Base-by-base conservation (phyloP, 2,329 filamentous ascomycete species). In the Xylariaceae sp. region DNA sequence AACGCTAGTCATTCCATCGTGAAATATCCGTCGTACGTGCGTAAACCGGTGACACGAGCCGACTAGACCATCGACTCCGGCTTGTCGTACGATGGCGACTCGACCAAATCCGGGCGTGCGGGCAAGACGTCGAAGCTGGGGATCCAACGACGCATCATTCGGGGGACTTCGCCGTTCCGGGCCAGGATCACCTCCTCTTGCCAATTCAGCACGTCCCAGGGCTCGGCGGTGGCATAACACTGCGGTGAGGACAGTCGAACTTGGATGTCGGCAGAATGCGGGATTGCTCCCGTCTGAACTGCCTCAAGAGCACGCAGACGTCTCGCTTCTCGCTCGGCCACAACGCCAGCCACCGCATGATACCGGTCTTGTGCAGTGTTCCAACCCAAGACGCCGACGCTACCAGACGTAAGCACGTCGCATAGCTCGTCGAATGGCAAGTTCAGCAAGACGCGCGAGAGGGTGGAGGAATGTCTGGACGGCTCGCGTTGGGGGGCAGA, bases 371-470 rank as follows among this genome's bases (percentile, higher is more conserved):
- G 60, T 2, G 60, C 58, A 24, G 59, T 68, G 17, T 67, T 62
- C 65, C 68, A 74, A 15, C 63, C 69, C n/a, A 63, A 61, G 19
- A 63, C 58, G 26, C 71, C 72, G 7, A 78, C 65, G 17, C 65
- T 65, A 10, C 64, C 66, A 32, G 76, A 75, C 46, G 83, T 79
- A 21, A 88, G 64, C 2, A 85, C 58, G 38, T 69, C 67, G 55
- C 82, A 79, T 16, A 89, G 63, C 18, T 80, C 62, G 11, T 70
- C 63, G 44, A 83, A 83, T 0, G 83, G 83, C 5, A 88, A 60
- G 25, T 83, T 84, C 33, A 86, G 60, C 2, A 89, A 62, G 15
- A 85, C 63, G 18, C 72, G 77, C 0, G 83, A 87, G 5, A 88
- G 59, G 0, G 70, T 57, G 0, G 65, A 63, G 16, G 68, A 66